Conservation (phyloP, 345 rosid genomes). For the Streptanthus diversifolius region DNA sequence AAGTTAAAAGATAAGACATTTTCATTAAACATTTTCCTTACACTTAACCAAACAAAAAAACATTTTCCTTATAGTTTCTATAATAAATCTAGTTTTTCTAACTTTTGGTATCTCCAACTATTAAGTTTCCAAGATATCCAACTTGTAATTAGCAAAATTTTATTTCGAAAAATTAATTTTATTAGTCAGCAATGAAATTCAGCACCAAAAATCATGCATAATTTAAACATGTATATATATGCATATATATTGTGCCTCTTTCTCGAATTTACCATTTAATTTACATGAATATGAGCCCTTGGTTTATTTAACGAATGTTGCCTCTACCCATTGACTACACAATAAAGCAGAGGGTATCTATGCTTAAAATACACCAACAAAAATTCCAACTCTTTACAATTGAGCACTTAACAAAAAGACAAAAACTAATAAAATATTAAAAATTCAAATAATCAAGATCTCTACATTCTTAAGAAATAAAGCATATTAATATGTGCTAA, state of each 20-base stretch:
- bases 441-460: not conserved
- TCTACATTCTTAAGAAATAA: not conserved
- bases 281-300: not conserved
- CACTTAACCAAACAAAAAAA: too few relatives aligned
- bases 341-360: constrained; percentile 21
- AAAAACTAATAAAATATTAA: not conserved
- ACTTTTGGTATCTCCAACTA: not conserved
- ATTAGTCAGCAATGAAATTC: not conserved
- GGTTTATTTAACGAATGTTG: constrained; percentile 17
- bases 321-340: constrained; percentile 11
- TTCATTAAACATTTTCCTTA: not conserved
- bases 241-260: not conserved
- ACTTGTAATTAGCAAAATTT: not conserved
- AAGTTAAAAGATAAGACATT: too few relatives aligned
- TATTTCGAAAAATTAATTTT: not conserved
- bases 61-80: not conserved
- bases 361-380: constrained; percentile 8
- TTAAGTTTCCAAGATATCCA: not conserved
- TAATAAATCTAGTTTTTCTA: not conserved
- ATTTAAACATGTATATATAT: not conserved
- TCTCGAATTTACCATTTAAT: not conserved
- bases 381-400: not conserved
- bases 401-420: not conserved
- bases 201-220: not conserved
- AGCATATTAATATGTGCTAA: not conserved